Conservation (phyloP, 768 basidiomycete species). For the Cystofilobasidium ferigula region DNA sequence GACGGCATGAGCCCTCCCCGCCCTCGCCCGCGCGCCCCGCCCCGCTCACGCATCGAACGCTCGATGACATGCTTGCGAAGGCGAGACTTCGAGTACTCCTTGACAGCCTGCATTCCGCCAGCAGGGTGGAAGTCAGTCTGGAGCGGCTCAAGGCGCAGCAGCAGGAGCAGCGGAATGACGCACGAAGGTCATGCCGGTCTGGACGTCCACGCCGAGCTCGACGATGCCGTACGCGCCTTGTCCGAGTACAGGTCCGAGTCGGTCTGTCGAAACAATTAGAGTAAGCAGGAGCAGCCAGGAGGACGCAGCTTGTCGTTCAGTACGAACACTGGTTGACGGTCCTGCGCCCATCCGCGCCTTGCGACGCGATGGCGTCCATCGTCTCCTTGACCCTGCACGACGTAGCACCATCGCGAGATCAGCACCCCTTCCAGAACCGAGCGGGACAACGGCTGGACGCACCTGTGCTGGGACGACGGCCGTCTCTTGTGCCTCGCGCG, state of each 20-base stretch:
- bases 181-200: slow-evolving; percentile 37
- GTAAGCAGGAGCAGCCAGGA: neutral
- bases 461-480: slow-evolving; percentile 1
- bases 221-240: slow-evolving; percentile 39
- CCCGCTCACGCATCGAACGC: slow-evolving; percentile 16
- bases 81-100: slow-evolving; percentile 39
- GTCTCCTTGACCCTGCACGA: slow-evolving; percentile 20
- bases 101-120: slow-evolving; percentile 39
- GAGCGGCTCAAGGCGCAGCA: neutral
- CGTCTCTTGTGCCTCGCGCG: neutral
- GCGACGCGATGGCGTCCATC: slow-evolving; percentile 15
- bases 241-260: slow-evolving; percentile 34
- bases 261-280: neutral
- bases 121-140: neutral
- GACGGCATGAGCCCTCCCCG: slow-evolving; percentile 1
- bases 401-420: neutral
- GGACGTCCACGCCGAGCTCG: slow-evolving; percentile 37
- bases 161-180: neutral
- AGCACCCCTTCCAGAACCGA: neutral
- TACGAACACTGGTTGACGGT: slow-evolving; percentile 23
- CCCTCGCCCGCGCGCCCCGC: neutral
- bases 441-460: neutral
- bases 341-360: slow-evolving; percentile 12
- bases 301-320: neutral
- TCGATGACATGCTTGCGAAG: slow-evolving; percentile 33